These are phyloP conservation scores for Fusarium subtropicale DNA, from an alignment of 2,329 filamentous ascomycete genomes.

Conservation along the genomic window DNA sequence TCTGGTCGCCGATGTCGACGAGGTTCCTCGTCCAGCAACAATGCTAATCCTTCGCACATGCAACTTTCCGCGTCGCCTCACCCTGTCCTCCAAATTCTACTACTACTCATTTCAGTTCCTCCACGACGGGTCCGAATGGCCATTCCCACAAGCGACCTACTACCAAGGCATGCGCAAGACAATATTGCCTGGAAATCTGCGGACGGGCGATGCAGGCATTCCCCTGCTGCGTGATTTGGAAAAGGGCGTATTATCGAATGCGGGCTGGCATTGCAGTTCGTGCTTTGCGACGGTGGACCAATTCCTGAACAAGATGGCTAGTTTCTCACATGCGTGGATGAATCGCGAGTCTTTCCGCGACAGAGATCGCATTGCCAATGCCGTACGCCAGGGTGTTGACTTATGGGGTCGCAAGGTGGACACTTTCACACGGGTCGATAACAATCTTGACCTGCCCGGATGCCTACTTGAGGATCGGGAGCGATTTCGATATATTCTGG, in stretches of 20 bases:
- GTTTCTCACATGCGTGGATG: conserved; percentile 66
- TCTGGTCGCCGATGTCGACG: conserved; percentile 70
- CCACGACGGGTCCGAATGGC: conserved; percentile 57
- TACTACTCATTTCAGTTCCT: conserved; percentile 69
- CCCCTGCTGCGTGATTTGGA: conserved; percentile 56
- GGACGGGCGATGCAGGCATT: conserved; percentile 59
- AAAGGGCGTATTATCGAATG: conserved; percentile 60
- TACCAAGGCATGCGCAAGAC: conserved; percentile 59
- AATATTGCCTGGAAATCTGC: conserved; percentile 65
- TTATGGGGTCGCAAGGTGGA: conserved; percentile 64
- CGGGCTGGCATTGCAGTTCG: conserved; percentile 71
- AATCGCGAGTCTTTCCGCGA: conserved; percentile 63
- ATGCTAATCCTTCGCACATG: conserved; percentile 63
- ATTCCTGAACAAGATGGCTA: conserved; percentile 66
- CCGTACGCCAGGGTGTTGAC: conserved; percentile 64
- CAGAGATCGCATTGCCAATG: conserved; percentile 60
- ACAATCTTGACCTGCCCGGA: conserved; percentile 65
- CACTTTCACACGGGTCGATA: conserved; percentile 60
- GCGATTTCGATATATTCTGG: conserved; percentile 59
- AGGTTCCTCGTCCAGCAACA: conserved; percentile 66
- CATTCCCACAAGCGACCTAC: conserved; percentile 69
- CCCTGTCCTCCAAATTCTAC: conserved; percentile 64
- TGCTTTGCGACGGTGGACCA: conserved; percentile 69
- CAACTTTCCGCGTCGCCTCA: conserved; percentile 64
- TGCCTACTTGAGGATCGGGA: conserved; percentile 56